phyloP scores from a whole-genome alignment of 345 rosid species.

The Psidium friedrichsthalianum region DNA sequence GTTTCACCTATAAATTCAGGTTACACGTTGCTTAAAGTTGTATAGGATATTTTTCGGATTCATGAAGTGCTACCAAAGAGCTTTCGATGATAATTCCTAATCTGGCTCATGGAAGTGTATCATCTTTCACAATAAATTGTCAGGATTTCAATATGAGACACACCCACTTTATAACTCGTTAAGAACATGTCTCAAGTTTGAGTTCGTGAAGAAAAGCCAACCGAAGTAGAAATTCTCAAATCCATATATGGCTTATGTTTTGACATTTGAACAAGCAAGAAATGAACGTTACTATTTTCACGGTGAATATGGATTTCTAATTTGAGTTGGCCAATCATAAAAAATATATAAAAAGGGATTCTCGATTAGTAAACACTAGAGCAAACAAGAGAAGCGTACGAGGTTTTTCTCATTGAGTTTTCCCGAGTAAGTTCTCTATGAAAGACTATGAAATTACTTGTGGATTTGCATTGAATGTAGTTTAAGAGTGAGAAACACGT shows the following conservation, averaged over 20 bases:
- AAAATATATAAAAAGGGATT: neutral
- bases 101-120: rapidly evolving
- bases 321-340: neutral
- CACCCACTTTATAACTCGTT: rapidly evolving
- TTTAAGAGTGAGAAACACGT: neutral
- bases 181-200: neutral
- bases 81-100: neutral
- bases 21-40: neutral
- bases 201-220: rapidly evolving
- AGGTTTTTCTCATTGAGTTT: neutral
- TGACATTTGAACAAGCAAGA: neutral
- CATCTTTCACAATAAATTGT: neutral
- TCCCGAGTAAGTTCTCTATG: neutral
- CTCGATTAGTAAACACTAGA: neutral
- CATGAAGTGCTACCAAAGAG: neutral
- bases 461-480: neutral
- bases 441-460: neutral
- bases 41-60: neutral
- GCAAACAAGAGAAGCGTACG: neutral
- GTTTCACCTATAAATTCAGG: neutral
- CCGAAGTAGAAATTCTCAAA: neutral
- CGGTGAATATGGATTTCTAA: rapidly evolving
- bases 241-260: neutral
- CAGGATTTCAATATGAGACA: neutral
- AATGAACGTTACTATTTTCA: neutral